Base-by-base conservation (phyloP, 495 filamentous ascomycete species). In the Copromyces sp. region DNA sequence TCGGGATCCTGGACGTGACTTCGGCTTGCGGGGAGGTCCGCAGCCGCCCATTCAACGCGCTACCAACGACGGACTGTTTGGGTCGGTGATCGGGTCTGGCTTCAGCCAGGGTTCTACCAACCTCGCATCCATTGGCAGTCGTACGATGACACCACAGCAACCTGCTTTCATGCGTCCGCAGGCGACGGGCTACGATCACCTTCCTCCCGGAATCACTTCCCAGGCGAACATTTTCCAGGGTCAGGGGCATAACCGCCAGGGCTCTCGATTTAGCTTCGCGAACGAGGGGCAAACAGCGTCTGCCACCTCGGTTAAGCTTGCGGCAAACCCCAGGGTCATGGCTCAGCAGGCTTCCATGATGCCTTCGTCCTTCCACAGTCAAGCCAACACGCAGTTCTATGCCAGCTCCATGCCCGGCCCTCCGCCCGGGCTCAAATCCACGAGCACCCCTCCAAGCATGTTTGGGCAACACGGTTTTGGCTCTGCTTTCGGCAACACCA, bases 371-470 rank as follows among this genome's bases (percentile, higher is more conserved):
- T 87, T 88, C 61, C 84, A 87, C 78, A 89, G 79, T 80, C 92
- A 85, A 81, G 88, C 76, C 79, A 85, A 84, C 73, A 85, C 81
- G 74, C 90, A 90, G 75, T 90, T 89, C 77, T 93, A 89, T 77
- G 84, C 86, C 65, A 84, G 83, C 14, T 87, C 89, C 17, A 92
- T 97, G 70, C 93, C 95, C 77, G 94, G 94, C 4, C 95, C 95
- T 17, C 96, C 96, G 68, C 96, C 96, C 3, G 96, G 96, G 3
- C 86, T 99, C 70, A 98, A 99, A 83, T 94, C 94, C 4, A 92
- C 93, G 2, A 94, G 94, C 39, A 97, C 94, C 12, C 95, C 95
- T 68, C 95, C 95, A 6, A 91, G 92, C 73, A 91, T 92, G 47
- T 97, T 97, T 77, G 88, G 90, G 70, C 90, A 91, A 73, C 84